Percentiles rank a stretch among this genome's conserved stretches.
Evolutionary conservation across 2,329 filamentous ascomycete genomes (phyloP).

Genomic region (Sporothrix humicola): DNA sequence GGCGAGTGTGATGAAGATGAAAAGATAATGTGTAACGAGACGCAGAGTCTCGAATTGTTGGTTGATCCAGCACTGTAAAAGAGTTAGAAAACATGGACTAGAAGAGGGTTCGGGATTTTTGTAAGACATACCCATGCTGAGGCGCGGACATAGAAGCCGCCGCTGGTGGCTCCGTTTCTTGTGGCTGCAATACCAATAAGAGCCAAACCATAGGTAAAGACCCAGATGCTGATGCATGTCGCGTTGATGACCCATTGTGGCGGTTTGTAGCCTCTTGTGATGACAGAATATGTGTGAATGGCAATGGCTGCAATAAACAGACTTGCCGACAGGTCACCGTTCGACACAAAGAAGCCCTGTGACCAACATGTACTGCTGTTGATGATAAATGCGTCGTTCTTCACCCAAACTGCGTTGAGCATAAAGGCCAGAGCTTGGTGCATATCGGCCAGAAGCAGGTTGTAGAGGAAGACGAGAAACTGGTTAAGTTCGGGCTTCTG

Average conservation of each 20-base stretch:
- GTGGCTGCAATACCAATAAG: slow-evolving; percentile 47
- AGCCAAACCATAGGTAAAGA: slow-evolving; percentile 55
- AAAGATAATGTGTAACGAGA: slow-evolving; percentile 66
- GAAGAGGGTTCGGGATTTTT: neutral
- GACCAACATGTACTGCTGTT: slow-evolving; percentile 55
- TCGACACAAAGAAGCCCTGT: slow-evolving; percentile 64
- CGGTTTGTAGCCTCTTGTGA: slow-evolving; percentile 57
- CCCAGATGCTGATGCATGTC: slow-evolving; percentile 54
- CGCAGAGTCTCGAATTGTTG: slow-evolving; percentile 57
- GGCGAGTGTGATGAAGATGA: slow-evolving; percentile 57
- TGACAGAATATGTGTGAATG: slow-evolving; percentile 61
- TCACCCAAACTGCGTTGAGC: slow-evolving; percentile 59
- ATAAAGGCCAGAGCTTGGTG: slow-evolving; percentile 62
- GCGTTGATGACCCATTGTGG: slow-evolving; percentile 52
- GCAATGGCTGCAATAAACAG: slow-evolving; percentile 65
- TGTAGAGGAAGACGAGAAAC: slow-evolving; percentile 64
- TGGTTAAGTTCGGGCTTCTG: slow-evolving; percentile 51
- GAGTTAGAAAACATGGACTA: neutral
- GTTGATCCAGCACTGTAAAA: slow-evolving; percentile 64
- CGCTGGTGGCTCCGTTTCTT: slow-evolving; percentile 40
- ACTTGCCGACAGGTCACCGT: slow-evolving; percentile 61
- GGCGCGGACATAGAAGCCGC: slow-evolving; percentile 58
- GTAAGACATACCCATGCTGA: slow-evolving; percentile 54
- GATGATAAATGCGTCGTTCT: slow-evolving; percentile 55
- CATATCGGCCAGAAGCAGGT: slow-evolving; percentile 63